phyloP scores from a whole-genome alignment of 768 basidiomycete genomes.

The Lactarius hengduanensis region DNA sequence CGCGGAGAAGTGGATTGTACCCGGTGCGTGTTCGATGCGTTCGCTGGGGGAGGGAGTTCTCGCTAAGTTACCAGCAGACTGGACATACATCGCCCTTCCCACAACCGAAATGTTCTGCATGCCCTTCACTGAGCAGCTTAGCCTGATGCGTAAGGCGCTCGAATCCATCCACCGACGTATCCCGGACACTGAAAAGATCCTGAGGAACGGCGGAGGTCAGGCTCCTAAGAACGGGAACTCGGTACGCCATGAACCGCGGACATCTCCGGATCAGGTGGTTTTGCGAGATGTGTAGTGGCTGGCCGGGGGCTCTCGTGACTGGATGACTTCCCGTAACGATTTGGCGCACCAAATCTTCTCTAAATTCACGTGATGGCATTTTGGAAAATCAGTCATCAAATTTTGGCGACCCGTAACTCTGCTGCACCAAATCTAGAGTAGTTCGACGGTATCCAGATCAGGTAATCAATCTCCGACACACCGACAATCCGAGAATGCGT shows the following conservation, averaged over 20 bases:
- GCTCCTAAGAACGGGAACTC: not conserved
- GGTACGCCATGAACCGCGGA: not conserved
- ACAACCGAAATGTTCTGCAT: slow-evolving; percentile 7
- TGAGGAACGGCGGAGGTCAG: not conserved
- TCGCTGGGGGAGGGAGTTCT: no score
- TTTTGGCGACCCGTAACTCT: no score
- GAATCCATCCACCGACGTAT: not conserved
- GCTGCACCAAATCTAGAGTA: no score
- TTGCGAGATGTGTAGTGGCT: not conserved
- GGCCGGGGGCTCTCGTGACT: not conserved
- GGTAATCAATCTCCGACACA: no score
- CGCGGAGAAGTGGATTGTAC: slow-evolving; percentile 22
- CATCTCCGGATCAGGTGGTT: not conserved
- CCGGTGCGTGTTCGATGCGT: slow-evolving; percentile 7
- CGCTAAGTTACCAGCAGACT: slow-evolving; percentile 7
- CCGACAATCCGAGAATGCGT: no score
- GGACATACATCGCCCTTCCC: slow-evolving; percentile 21
- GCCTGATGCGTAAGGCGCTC: slow-evolving; percentile 16
- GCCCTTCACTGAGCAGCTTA: slow-evolving; percentile 12
- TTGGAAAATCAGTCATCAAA: no score
- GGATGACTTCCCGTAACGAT: no score
- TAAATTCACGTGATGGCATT: no score
- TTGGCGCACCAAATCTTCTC: no score
- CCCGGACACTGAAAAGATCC: slow-evolving; percentile 3
- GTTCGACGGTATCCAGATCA: no score